phyloP scores from a whole-genome alignment of 2,329 filamentous ascomycete genomes.

The Hymenoscyphus linearis region DNA sequence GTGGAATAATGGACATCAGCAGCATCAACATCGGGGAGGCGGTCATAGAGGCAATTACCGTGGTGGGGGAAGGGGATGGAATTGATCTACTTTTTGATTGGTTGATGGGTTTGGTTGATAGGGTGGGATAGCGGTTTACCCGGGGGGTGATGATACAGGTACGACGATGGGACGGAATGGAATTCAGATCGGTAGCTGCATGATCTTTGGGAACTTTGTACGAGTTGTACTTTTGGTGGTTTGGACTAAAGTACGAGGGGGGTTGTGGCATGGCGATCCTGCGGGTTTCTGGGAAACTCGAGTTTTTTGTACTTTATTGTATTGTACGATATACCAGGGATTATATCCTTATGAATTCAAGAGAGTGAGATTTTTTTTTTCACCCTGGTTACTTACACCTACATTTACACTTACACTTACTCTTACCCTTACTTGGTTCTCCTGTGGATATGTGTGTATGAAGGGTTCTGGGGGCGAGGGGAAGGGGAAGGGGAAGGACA shows the following conservation, averaged over 20 bases:
- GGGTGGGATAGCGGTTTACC: background rate
- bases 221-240: too few species aligned
- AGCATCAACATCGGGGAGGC: constrained; percentile 13
- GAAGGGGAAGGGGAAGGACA: too few species aligned
- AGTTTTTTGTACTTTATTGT: too few species aligned
- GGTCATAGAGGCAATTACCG: constrained; percentile 27
- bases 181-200: background rate
- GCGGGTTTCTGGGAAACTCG: background rate
- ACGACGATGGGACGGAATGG: background rate
- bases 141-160: background rate
- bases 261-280: background rate
- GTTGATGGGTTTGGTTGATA: background rate
- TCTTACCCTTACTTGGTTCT: too few species aligned
- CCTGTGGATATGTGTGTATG: background rate
- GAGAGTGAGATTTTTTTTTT: too few species aligned
- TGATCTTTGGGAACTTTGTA: too few species aligned
- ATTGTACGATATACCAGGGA: background rate
- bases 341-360: too few species aligned
- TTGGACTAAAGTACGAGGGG: too few species aligned
- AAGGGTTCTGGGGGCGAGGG: background rate
- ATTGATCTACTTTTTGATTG: background rate
- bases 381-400: too few species aligned
- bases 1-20: constrained; percentile 21
- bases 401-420: too few species aligned
- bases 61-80: constrained; percentile 23